Base-by-base conservation (phyloP, 1,284 basidiomycete species). In the Cutaneotrichosporon mucoides region DNA sequence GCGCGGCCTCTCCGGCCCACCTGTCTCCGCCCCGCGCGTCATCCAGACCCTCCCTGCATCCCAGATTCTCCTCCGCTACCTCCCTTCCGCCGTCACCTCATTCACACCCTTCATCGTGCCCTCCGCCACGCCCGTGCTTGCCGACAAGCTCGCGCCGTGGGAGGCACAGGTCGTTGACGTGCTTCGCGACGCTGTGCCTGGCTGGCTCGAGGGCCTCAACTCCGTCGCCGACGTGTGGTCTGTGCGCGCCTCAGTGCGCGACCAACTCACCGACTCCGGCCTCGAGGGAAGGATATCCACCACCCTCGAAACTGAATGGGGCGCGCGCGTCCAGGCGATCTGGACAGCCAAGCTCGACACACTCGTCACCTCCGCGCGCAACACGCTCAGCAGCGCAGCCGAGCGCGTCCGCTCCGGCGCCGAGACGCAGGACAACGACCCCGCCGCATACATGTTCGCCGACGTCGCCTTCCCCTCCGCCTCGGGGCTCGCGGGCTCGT, bases 41-140 rank as follows among this genome's bases (percentile, higher is more conserved):
- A 51, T 79, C 2, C 72, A 72, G 51, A 57, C 63, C 3, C 68
- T 79, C 6, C 79, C 79, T 1, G 75, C 77, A 0, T 72, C 77
- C 1, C 76, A 78, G 54, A 78, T 79, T 41, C 68, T 79, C 0
- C 64, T 79, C 1, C 70, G 73, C 4, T 75, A 79, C 65, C 66
- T 79, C 0, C 79, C 79, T 0, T 37, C 64, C 0, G 55, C 64
- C 5, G 71, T 79, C 50, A 73, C 71, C 13, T 66, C 62, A 8
- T 79, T 77, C 64, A 76, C 77, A 16, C 77, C 79, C 0, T 77
- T 76, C 66, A 74, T 72, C 45, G 40, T 87, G 0, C 88, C 88
- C 60, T 82, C 86, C 8, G 83, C 85, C 13, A 81, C 85, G 0
- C 83, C 84, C 0, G 83, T 84, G 0, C 53, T 77, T 7, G 42